phyloP scores from a whole-genome alignment of 2,329 filamentous ascomycete species.

The Gnomoniopsis smithogilvyi region DNA sequence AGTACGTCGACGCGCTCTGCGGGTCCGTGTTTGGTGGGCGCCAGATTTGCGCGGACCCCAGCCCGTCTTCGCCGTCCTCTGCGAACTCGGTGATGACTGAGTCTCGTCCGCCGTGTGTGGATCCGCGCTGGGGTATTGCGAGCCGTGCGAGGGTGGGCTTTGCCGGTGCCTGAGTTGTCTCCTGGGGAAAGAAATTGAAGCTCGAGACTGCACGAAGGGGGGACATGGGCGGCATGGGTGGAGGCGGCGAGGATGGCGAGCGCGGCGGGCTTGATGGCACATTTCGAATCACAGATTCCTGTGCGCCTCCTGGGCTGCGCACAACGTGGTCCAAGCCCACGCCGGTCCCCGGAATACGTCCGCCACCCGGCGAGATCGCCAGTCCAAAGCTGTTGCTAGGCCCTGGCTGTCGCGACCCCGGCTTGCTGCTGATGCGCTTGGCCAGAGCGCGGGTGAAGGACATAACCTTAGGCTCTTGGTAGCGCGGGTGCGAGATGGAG shows the following conservation, averaged over 20 bases:
- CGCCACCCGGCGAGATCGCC: slow-evolving; percentile 37
- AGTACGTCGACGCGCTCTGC: slow-evolving; percentile 42
- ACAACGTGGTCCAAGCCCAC: not conserved
- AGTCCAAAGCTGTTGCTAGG: slow-evolving; percentile 40
- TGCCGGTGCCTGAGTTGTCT: not conserved
- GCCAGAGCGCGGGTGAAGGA: slow-evolving; percentile 20
- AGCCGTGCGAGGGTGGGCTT: slow-evolving; percentile 38
- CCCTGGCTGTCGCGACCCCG: slow-evolving; percentile 15
- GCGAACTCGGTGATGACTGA: slow-evolving; percentile 52
- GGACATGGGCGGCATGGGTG: slow-evolving; percentile 10
- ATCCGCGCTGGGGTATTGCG: slow-evolving; percentile 28
- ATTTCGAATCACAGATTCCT: not conserved
- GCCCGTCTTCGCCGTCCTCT: slow-evolving; percentile 39
- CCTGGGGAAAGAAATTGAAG: slow-evolving; percentile 13
- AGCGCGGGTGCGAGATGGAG: slow-evolving; percentile 41
- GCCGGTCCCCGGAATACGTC: slow-evolving; percentile 15
- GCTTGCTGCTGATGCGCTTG: slow-evolving; percentile 23
- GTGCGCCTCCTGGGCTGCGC: not conserved
- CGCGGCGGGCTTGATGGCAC: not conserved
- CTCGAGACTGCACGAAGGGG: slow-evolving; percentile 4
- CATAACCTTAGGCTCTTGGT: slow-evolving; percentile 25
- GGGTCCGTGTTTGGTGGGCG: slow-evolving; percentile 44
- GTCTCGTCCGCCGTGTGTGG: slow-evolving; percentile 28
- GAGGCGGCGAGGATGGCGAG: not conserved
- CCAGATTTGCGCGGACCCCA: slow-evolving; percentile 43